These are phyloP conservation scores for Pythium pyrilobum DNA, from an alignment of 352 stramenopile species.

Conservation along the genomic window DNA sequence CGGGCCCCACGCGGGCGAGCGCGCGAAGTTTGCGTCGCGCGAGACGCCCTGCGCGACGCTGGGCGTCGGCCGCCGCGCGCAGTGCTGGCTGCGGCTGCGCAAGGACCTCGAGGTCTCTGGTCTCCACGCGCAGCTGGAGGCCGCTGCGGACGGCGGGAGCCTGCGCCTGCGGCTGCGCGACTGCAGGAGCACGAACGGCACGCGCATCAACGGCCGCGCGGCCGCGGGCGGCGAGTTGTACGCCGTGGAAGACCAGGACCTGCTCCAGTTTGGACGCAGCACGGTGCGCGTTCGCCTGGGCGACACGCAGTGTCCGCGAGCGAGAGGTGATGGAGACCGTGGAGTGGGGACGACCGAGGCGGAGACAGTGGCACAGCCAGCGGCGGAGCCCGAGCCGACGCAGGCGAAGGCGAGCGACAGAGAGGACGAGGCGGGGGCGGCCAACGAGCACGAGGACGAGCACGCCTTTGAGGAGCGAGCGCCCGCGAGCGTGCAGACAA, in stretches of 20 bases:
- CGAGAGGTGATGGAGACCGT: background rate
- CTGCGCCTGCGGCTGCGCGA: slow-evolving; percentile 20
- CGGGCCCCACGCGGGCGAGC: slow-evolving; percentile 16
- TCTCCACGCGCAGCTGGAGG: slow-evolving; percentile 38
- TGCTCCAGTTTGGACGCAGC: slow-evolving; percentile 34
- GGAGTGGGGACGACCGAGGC: too few species aligned
- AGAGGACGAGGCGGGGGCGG: background rate
- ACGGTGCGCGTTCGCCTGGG: slow-evolving; percentile 11
- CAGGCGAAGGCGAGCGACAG: background rate
- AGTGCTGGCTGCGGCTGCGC: slow-evolving; percentile 42
- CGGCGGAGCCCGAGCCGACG: background rate
- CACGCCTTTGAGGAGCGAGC: slow-evolving; percentile 8
- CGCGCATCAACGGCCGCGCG: slow-evolving; percentile 40
- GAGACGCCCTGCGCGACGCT: slow-evolving; percentile 8
- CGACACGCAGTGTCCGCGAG: background rate
- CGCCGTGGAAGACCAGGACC: slow-evolving; percentile 28
- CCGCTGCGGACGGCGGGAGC: background rate
- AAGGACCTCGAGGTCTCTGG: slow-evolving; percentile 60
- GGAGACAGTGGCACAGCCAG: background rate
- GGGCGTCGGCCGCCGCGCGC: slow-evolving; percentile 37
- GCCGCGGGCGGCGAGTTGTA: slow-evolving; percentile 21
- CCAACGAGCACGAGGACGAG: slow-evolving; percentile 5
- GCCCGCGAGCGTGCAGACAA: background rate
- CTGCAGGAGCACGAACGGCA: slow-evolving; percentile 54
- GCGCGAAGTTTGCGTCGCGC: background rate